Evolutionary conservation across 768 basidiomycete species (phyloP).

Genomic region (Pisolithus tinctorius): DNA sequence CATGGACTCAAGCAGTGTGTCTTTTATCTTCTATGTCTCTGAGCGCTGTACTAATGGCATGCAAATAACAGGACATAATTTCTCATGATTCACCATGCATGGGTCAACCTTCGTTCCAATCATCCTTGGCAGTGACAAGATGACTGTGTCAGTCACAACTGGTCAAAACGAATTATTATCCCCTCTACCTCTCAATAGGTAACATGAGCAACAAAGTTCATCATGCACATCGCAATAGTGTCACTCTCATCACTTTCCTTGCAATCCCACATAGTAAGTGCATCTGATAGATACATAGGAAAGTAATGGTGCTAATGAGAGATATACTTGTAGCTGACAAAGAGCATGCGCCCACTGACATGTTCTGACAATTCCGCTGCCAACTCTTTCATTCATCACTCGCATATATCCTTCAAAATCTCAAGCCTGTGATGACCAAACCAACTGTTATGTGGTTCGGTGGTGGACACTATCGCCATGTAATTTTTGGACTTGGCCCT

Average conservation of each 20-base stretch:
- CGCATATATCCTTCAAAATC: slow-evolving; percentile 14
- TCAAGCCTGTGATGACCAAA: slow-evolving; percentile 21
- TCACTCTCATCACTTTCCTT: slow-evolving; percentile 17
- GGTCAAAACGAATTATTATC: slow-evolving; percentile 14
- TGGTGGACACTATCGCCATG: slow-evolving; percentile 25
- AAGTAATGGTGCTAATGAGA: not conserved
- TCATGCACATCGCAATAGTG: slow-evolving; percentile 2
- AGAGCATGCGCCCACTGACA: slow-evolving; percentile 5
- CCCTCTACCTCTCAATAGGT: slow-evolving; percentile 12
- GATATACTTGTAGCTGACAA: slow-evolving; percentile 1
- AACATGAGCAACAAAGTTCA: slow-evolving; percentile 11
- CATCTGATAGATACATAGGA: not conserved
- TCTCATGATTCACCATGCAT: slow-evolving; percentile 5
- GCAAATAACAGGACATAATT: slow-evolving; percentile 5
- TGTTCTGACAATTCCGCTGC: slow-evolving; percentile 21
- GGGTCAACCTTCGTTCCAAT: slow-evolving; percentile 10
- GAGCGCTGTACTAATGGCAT: slow-evolving; percentile 1
- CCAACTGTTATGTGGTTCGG: slow-evolving; percentile 18
- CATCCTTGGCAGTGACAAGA: slow-evolving; percentile 15
- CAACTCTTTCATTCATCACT: slow-evolving; percentile 26
- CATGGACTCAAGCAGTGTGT: slow-evolving; percentile 8
- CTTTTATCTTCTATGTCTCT: no score
- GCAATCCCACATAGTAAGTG: slow-evolving; percentile 27
- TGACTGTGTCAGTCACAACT: slow-evolving; percentile 10
- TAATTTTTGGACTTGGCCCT: slow-evolving; percentile 27